Base-by-base conservation (phyloP, 331 rosid genomes). In the Pyrus hybrid region DNA sequence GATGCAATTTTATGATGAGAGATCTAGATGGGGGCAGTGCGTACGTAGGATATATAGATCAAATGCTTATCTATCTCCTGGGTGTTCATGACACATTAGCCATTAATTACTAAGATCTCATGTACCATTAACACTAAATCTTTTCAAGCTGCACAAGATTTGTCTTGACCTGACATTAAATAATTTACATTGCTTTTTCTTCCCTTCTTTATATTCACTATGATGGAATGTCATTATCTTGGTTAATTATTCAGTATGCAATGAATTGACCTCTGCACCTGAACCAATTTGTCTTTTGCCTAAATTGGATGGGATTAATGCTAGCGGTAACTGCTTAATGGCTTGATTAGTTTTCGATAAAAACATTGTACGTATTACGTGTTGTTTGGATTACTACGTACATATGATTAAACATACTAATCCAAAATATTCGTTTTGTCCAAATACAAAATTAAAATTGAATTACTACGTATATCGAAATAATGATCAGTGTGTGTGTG, bases 81-180 rank as follows among this genome's bases (percentile, higher is more conserved):
- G 61, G 9, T 67, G 67, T 56, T 33, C 21, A 30, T 32, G 62
- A 63, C 60, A 70, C 60, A 75, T 70, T 30, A 49, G 49, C 68
- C 73, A 75, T 62, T 56, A 49, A 14, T 62, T 26, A 49, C 17
- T 63, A 41, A 32, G 67, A 72, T 60, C 67, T 72, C 7, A 5
- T 21, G 67, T 23, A 53, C 21, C 29, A 65, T 21, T 35, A 37
- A n/a, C 57, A 57, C 21, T 20, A 76, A 28, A 68, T 51, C 61
- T 62, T 61, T 71, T 49, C 30, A 66, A 66, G 20, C 70, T 66
- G 70, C 28, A 9, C 13, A 35, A 63, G 49, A 22, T 73, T 79
- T 75, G 80, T 75, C 84, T 76, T 70, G 57, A 64, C 71, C 73
- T 33, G 56, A 80, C 45, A 37, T 56, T 51, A 70, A 70, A 60